Evolutionary conservation across 441 rosid species (phyloP).

Genomic region (Adansonia grandidieri): DNA sequence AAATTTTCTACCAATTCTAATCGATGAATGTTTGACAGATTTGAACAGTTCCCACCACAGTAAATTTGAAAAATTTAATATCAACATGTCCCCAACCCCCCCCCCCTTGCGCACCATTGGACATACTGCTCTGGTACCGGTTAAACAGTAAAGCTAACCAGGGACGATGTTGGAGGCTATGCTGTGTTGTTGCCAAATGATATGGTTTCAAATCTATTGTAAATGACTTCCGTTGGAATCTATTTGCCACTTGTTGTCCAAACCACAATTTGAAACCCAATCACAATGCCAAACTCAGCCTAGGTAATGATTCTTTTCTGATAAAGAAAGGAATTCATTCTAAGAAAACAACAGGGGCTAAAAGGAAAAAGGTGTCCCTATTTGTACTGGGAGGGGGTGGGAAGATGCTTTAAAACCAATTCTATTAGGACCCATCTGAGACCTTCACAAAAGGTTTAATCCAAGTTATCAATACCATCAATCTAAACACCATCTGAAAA

Average conservation of each 20-base stretch:
- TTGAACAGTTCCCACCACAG: not conserved
- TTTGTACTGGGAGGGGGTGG: too few species aligned
- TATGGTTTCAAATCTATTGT: not conserved
- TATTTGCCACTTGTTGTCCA: not conserved
- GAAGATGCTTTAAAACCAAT: too few species aligned
- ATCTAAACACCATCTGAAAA: not conserved
- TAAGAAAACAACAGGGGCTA: too few species aligned
- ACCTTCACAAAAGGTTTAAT: not conserved
- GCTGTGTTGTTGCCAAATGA: not conserved
- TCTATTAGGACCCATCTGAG: not conserved
- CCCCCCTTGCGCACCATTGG: not conserved
- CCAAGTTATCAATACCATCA: slow-evolving; percentile 1
- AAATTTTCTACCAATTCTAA: not conserved
- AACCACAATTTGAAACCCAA: not conserved
- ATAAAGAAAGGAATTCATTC: not conserved
- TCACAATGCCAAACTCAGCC: not conserved
- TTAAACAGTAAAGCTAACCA: not conserved
- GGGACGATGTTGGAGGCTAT: not conserved
- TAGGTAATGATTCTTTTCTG: not conserved
- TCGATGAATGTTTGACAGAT: not conserved
- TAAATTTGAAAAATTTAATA: not conserved
- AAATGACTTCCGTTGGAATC: not conserved
- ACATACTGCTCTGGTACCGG: not conserved
- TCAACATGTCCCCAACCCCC: too few species aligned
- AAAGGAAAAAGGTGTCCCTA: too few species aligned